Base-by-base conservation (phyloP, 2,329 filamentous ascomycete species). In the Fusarium sp. region DNA sequence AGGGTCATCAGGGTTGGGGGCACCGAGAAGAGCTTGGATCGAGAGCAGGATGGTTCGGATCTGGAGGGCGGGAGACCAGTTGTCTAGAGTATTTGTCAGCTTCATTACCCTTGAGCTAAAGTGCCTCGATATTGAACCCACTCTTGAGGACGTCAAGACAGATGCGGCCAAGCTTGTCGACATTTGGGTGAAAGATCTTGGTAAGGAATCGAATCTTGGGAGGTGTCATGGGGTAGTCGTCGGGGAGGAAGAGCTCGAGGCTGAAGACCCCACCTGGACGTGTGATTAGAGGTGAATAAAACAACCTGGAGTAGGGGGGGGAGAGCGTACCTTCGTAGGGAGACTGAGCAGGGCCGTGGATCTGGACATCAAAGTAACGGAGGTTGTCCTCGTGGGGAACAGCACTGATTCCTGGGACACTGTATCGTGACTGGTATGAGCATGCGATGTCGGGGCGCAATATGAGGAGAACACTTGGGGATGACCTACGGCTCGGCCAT, bases 131-230 rank as follows among this genome's bases (percentile, higher is more conserved):
- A 33, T 44, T 25, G 23, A 56, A 67, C 87, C 73, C 83, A 97
- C 96, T 97, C 85, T 99, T 99, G 59, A 99, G 83, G 33, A 99
- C 96, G 78, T 99, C 96, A 49, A 99, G 83, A 78, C 96, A 99
- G 81, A 99, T 99, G 63, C 96, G 92, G 63, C 96, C 96, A 3
- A 99, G 88, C 81, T 96, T 96, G 79, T 99, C 96, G 73, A 99
- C 97, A 79, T 99, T 99, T 52, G 96, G 96, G 79, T 99, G 96
- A 82, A 98, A 99, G 80, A 99, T 98, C 83, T 97, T 97, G 74
- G 96, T 99, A 51, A 99, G 85, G 82, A 99, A 99, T 56, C 96
- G 92, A 77, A 99, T 97, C 85, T 97, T 97, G 45, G 96, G 96
- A 54, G 96, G 95, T 33, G 94, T 97, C 96, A 99, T 99, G 41